Conservation (phyloP, 495 filamentous ascomycete species). For the Penicillium silybi region DNA sequence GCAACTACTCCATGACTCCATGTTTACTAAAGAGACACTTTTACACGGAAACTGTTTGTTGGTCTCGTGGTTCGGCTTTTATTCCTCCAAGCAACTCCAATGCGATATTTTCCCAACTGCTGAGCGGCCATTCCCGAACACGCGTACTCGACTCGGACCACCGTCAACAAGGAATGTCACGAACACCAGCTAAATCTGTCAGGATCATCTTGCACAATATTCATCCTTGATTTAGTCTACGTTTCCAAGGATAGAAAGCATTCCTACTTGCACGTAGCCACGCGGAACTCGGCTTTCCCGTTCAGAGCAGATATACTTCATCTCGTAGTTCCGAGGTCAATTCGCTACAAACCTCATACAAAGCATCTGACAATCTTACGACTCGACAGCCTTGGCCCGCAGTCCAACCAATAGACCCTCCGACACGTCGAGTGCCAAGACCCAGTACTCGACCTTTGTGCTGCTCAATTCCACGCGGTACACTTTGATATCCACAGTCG, state of each 20-base stretch:
- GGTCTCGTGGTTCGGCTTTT: too few species aligned
- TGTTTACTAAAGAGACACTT: neutral
- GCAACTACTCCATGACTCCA: too few species aligned
- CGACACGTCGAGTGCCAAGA: conserved; percentile 57
- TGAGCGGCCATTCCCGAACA: conserved; percentile 24
- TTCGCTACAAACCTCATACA: neutral
- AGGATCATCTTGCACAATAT: neutral
- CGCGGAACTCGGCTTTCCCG: conserved; percentile 2
- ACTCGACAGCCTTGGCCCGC: conserved; percentile 74
- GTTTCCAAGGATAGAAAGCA: neutral
- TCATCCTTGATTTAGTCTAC: neutral
- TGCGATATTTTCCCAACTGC: conserved; percentile 1
- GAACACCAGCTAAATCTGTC: conserved; percentile 6
- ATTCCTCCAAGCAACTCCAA: neutral
- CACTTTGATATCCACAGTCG: conserved; percentile 65
- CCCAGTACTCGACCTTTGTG: conserved; percentile 71
- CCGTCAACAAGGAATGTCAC: conserved; percentile 12
- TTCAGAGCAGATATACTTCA: neutral
- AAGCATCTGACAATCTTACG: conserved; percentile 29
- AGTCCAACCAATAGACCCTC: conserved; percentile 62
- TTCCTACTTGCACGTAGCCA: neutral
- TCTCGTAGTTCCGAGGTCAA: neutral
- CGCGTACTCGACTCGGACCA: conserved; percentile 20
- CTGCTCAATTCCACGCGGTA: conserved; percentile 61
- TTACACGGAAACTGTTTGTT: neutral